A percentile compares a stretch with the other conserved stretches of the same genome.
Conservation (phyloP, 805 yeast species). For the Cyberlindnera misumaiensis region DNA sequence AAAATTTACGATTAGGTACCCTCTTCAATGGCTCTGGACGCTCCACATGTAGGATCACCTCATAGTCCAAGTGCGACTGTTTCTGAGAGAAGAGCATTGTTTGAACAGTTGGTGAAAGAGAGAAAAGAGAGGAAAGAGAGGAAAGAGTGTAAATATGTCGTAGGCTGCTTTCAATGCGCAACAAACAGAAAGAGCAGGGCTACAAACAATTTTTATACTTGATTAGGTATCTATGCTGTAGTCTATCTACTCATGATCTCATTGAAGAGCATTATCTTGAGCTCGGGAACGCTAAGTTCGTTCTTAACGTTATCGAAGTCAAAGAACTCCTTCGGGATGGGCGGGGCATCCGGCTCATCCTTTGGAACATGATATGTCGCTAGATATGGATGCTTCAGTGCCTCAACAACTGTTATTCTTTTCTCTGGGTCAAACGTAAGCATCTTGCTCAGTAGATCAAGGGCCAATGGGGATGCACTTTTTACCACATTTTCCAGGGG, state of each 20-base stretch:
- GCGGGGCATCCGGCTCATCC: constrained; percentile 41
- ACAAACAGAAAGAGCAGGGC: too few relatives aligned
- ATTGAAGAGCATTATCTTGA: constrained; percentile 70
- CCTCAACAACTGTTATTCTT: constrained; percentile 78
- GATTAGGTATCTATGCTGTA: not conserved
- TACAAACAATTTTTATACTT: not conserved
- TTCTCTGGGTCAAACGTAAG: constrained; percentile 77
- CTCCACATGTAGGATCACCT: too few relatives aligned
- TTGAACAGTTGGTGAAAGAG: too few relatives aligned
- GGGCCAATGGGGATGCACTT: constrained; percentile 53
- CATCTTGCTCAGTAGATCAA: constrained; percentile 59
- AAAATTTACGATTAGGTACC: too few relatives aligned
- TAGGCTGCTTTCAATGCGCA: too few relatives aligned
- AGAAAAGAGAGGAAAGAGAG: too few relatives aligned
- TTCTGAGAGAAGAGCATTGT: too few relatives aligned
- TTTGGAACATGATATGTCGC: constrained; percentile 55
- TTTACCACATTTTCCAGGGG: constrained; percentile 38
- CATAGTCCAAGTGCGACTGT: too few relatives aligned
- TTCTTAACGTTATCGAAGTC: constrained; percentile 84
- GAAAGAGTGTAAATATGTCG: too few relatives aligned
- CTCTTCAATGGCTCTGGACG: too few relatives aligned
- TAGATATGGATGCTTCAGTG: constrained; percentile 81
- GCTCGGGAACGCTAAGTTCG: constrained; percentile 64
- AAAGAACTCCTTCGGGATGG: constrained; percentile 81
- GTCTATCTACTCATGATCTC: constrained; percentile 44